Evolutionary conservation across 176 grass and related monocot species (phyloP).

Genomic region (Cocos nucifera): DNA sequence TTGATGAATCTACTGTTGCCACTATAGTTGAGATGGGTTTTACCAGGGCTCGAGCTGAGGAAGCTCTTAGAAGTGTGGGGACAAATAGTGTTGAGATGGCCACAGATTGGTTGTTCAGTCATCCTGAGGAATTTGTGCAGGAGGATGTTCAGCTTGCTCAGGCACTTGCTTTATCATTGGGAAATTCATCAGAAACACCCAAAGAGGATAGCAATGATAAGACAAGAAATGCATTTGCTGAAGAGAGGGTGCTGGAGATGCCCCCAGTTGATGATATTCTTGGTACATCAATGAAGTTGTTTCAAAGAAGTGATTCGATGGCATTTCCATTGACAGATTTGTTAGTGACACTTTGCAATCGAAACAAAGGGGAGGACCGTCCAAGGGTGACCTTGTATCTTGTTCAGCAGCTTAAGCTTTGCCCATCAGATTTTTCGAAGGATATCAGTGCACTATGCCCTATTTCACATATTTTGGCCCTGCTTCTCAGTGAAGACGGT

Average conservation of each 20-base stretch:
- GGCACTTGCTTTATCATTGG: slow-evolving; percentile 73
- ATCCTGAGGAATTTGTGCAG: slow-evolving; percentile 74
- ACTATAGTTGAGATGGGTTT: slow-evolving; percentile 90
- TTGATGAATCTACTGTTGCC: slow-evolving; percentile 57
- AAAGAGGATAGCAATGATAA: slow-evolving; percentile 37
- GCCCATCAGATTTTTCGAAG: slow-evolving; percentile 33
- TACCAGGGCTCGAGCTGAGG: slow-evolving; percentile 60
- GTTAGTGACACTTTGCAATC: slow-evolving; percentile 53
- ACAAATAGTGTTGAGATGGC: slow-evolving; percentile 78
- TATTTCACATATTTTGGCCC: slow-evolving; percentile 38
- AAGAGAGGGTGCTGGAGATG: slow-evolving; percentile 20
- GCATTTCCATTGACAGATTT: slow-evolving; percentile 57
- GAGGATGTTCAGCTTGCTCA: slow-evolving; percentile 85
- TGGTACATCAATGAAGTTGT: slow-evolving; percentile 39
- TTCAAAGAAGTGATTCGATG: slow-evolving; percentile 35
- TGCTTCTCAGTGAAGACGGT: slow-evolving; percentile 57
- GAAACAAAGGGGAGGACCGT: slow-evolving; percentile 49
- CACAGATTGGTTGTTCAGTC: slow-evolving; percentile 86
- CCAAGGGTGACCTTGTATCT: slow-evolving; percentile 35
- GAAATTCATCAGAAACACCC: slow-evolving; percentile 33
- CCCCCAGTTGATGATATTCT: slow-evolving; percentile 61
- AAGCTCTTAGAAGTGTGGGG: slow-evolving; percentile 60
- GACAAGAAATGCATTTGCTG: slow-evolving; percentile 14
- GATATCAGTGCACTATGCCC: slow-evolving; percentile 34
- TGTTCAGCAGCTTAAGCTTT: slow-evolving; percentile 50